phyloP scores from a whole-genome alignment of 257 asterid species.

The Solanum sejunctum region DNA sequence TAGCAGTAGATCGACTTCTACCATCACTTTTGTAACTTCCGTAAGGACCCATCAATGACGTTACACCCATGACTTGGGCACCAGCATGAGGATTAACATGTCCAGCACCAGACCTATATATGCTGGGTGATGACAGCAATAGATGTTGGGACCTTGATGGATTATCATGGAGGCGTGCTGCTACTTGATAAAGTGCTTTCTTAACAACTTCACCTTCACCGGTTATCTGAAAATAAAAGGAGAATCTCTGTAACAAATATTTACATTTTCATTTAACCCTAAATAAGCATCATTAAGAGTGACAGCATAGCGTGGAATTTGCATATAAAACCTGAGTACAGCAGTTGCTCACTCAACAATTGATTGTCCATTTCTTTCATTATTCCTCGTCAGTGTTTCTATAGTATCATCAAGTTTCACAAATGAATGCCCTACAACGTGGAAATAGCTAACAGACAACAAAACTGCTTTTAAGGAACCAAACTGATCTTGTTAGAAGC shows the following conservation, averaged over 20 bases:
- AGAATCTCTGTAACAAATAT: not conserved
- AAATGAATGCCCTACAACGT: not conserved
- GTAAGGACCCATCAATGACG: slow-evolving; percentile 53
- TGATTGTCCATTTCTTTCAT: not conserved
- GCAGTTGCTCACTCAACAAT: not conserved
- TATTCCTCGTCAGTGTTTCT: not conserved
- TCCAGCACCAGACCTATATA: slow-evolving; percentile 57
- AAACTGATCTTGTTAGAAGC: not conserved
- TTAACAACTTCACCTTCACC: slow-evolving; percentile 56
- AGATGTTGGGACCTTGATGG: slow-evolving; percentile 81
- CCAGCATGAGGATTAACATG: slow-evolving; percentile 39
- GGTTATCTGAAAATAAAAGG: slow-evolving; percentile 34
- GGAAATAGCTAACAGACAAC: not conserved
- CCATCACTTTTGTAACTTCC: slow-evolving; percentile 33
- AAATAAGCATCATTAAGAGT: not conserved
- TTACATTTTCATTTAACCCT: not conserved
- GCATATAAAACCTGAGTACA: not conserved
- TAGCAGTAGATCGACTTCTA: slow-evolving; percentile 34
- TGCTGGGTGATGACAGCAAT: slow-evolving; percentile 54
- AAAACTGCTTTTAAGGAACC: not conserved
- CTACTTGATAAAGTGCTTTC: slow-evolving; percentile 66
- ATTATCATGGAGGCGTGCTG: slow-evolving; percentile 57
- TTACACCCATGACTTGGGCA: slow-evolving; percentile 24
- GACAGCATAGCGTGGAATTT: not conserved
- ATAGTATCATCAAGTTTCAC: not conserved